Evolutionary conservation across 495 filamentous ascomycete genomes (phyloP).

Genomic region (Pseudomonodictys pantanalensis): DNA sequence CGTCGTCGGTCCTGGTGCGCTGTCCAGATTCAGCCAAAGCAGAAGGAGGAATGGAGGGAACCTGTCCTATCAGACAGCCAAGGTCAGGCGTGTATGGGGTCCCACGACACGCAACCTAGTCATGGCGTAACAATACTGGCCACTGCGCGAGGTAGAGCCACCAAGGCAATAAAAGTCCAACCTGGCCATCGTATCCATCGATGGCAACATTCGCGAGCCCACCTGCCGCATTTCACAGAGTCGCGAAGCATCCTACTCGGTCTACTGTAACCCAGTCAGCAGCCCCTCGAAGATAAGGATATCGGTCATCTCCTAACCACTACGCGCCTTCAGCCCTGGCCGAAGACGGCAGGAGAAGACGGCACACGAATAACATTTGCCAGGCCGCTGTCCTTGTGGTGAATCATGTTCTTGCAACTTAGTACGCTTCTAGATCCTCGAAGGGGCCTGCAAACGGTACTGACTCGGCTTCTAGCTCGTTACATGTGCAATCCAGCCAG

Average conservation of each 20-base stretch:
- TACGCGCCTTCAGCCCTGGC: too few species aligned
- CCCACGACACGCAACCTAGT: neutral
- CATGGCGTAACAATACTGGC: slow-evolving; percentile 1
- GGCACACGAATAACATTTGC: neutral
- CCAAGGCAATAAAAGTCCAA: too few species aligned
- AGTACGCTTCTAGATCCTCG: neutral
- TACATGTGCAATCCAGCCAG: neutral
- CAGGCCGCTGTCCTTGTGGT: neutral
- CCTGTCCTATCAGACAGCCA: slow-evolving; percentile 17
- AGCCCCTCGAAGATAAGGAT: too few species aligned
- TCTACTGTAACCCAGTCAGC: too few species aligned
- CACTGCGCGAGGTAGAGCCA: too few species aligned
- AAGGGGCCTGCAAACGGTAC: neutral
- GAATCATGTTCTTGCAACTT: neutral
- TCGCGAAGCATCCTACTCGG: too few species aligned
- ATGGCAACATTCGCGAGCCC: too few species aligned
- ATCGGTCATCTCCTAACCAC: too few species aligned
- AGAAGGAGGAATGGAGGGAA: slow-evolving; percentile 9
- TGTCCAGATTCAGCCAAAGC: slow-evolving; percentile 5
- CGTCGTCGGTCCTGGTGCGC: neutral
- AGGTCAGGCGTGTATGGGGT: neutral
- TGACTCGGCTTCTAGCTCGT: neutral
- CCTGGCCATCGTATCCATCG: too few species aligned
- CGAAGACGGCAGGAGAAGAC: too few species aligned
- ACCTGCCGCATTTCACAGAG: too few species aligned